Conservation (phyloP, 139 green algal genomes). For the Auxenochlorella pyrenoidosa region DNA sequence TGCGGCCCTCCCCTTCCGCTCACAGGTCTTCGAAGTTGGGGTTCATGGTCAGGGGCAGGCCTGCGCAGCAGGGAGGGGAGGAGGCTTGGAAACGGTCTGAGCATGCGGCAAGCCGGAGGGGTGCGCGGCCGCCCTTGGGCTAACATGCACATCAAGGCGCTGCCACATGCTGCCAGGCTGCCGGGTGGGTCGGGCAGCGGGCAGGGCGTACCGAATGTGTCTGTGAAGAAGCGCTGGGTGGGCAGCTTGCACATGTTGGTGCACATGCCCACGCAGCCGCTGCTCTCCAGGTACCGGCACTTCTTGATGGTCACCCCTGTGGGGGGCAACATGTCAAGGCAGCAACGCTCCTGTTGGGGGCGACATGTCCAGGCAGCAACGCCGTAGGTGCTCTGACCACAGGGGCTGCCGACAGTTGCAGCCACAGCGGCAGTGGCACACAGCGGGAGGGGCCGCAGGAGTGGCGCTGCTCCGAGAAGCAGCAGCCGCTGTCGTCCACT, state of each 20-base stretch:
- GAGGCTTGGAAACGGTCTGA: not conserved
- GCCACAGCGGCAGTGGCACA: too few relatives aligned
- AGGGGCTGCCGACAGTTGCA: too few relatives aligned
- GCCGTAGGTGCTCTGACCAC: too few relatives aligned
- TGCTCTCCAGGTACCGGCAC: slow-evolving; percentile 70
- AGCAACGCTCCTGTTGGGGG: too few relatives aligned
- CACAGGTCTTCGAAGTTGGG: slow-evolving; percentile 73
- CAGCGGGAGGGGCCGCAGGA: not conserved
- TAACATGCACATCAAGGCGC: too few relatives aligned
- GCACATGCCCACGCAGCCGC: slow-evolving; percentile 57
- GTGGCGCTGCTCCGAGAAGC: not conserved
- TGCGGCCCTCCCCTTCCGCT: too few relatives aligned
- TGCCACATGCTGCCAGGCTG: not conserved
- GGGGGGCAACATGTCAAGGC: too few relatives aligned
- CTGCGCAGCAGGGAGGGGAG: not conserved
- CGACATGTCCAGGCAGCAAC: too few relatives aligned
- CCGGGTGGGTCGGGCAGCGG: too few relatives aligned
- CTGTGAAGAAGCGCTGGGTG: slow-evolving; percentile 63
- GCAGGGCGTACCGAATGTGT: slow-evolving; percentile 59
- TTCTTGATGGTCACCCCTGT: slow-evolving; percentile 69
- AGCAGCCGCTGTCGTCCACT: too few relatives aligned
- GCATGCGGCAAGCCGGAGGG: not conserved
- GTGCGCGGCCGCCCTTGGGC: too few relatives aligned
- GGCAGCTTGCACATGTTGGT: slow-evolving; percentile 61
- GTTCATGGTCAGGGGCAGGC: slow-evolving; percentile 69